phyloP scores from a whole-genome alignment of 768 basidiomycete species.

The Peribolospora kevripleyi region DNA sequence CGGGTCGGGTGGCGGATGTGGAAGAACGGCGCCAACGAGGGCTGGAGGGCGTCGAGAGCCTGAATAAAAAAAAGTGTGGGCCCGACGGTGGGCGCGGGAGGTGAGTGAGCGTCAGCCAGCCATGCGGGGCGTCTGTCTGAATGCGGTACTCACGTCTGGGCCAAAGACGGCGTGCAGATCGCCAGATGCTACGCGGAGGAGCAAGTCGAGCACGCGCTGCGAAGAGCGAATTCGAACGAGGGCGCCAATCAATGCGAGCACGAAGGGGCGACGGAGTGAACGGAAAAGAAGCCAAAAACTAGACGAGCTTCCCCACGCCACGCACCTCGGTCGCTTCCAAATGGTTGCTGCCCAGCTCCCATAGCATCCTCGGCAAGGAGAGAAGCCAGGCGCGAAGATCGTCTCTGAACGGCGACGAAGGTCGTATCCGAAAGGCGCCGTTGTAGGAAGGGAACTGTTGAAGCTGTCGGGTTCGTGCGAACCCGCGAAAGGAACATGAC shows the following conservation, averaged over 20 bases:
- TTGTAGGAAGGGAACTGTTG: not conserved
- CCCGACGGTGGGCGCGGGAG: not conserved
- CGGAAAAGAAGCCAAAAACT: not conserved
- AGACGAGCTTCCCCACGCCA: not conserved
- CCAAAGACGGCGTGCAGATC: conserved; percentile 4
- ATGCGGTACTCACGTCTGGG: not conserved
- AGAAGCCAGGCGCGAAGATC: conserved; percentile 36
- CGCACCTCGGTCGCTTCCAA: conserved; percentile 37
- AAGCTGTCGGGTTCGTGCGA: no score
- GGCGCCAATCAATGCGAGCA: conserved; percentile 18
- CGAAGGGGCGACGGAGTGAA: not conserved
- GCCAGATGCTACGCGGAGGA: conserved; percentile 25
- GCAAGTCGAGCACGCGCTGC: conserved; percentile 30
- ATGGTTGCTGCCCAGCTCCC: conserved; percentile 51
- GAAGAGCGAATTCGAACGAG: not conserved
- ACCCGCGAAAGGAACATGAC: no score
- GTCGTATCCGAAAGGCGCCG: not conserved
- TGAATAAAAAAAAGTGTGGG: conserved; percentile 22
- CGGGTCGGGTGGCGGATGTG: conserved; percentile 45
- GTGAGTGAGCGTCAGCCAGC: not conserved
- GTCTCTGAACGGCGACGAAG: not conserved
- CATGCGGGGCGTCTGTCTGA: no score
- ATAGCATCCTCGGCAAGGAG: conserved; percentile 53
- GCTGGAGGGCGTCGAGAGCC: conserved; percentile 30
- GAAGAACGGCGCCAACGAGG: conserved; percentile 58